Evolutionary conservation across 2,329 filamentous ascomycete species (phyloP).

Genomic region (Alternaria conjuncta): DNA sequence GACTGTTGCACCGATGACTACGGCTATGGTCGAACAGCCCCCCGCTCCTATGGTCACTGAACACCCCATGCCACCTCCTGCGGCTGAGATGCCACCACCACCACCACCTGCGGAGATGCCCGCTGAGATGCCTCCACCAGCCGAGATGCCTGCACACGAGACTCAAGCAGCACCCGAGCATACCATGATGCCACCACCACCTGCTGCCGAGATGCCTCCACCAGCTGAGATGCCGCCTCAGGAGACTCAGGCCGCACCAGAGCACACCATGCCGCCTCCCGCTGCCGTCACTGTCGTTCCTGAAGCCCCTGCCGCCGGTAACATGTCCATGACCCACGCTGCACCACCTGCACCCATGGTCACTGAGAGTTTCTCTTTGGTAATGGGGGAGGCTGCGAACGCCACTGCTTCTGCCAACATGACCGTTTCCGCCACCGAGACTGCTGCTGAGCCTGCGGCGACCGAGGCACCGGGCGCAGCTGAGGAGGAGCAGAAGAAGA

Average conservation of each 20-base stretch:
- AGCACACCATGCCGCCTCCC: conserved; percentile 4
- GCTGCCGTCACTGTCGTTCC: neutral
- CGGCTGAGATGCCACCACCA: neutral
- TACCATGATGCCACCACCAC: neutral
- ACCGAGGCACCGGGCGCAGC: neutral
- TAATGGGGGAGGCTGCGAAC: conserved; percentile 7
- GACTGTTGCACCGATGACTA: conserved; percentile 3
- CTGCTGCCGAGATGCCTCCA: neutral
- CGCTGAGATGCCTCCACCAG: neutral
- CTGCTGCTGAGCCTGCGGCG: neutral
- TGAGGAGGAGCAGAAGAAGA: neutral
- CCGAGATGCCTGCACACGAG: neutral
- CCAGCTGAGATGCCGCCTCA: conserved; percentile 2
- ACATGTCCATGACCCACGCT: neutral
- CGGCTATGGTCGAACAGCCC: neutral
- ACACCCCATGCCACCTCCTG: neutral
- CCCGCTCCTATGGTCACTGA: conserved; percentile 1
- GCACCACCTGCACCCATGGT: conserved; percentile 13
- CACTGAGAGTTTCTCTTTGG: conserved; percentile 15
- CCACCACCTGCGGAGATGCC: conserved; percentile 1
- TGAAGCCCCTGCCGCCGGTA: neutral
- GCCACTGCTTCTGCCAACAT: neutral
- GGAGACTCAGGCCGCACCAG: neutral
- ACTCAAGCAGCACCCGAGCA: neutral
- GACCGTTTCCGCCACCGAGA: neutral